Evolutionary conservation across 1,284 basidiomycete species (phyloP).

Genomic region (Thecaphora frezii): DNA sequence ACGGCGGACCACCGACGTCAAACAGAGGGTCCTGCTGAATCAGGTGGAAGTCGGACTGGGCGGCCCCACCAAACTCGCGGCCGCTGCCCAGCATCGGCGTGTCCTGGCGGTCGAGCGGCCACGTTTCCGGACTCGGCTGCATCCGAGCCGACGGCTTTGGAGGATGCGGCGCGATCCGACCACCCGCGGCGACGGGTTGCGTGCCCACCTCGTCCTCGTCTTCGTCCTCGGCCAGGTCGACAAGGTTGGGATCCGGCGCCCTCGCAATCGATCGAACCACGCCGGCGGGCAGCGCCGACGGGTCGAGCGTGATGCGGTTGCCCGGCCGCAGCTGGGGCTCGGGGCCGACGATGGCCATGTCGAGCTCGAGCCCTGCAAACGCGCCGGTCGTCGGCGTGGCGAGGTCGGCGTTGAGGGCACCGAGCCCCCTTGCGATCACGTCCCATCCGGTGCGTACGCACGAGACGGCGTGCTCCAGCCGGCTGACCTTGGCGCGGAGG

Average conservation of each 20-base stretch:
- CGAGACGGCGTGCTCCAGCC: conserved; percentile 37
- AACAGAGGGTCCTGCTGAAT: not conserved
- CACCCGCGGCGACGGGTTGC: not conserved
- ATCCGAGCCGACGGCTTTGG: not conserved
- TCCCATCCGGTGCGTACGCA: conserved; percentile 46
- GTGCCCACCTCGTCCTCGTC: conserved; percentile 1
- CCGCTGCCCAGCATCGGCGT: not conserved
- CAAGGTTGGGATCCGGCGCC: conserved; percentile 32
- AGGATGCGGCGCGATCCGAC: not conserved
- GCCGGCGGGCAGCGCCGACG: conserved; percentile 15
- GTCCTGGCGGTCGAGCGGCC: conserved; percentile 1
- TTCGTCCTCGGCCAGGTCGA: conserved; percentile 12
- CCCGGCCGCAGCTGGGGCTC: conserved; percentile 1
- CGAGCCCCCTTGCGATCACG: conserved; percentile 39
- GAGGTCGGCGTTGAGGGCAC: conserved; percentile 3
- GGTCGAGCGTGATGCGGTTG: conserved; percentile 11
- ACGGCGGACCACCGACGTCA: conserved; percentile 21
- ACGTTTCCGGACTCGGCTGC: too few relatives aligned
- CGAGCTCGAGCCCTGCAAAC: not conserved
- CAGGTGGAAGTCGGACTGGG: not conserved
- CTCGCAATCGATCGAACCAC: conserved; percentile 22
- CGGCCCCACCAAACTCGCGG: not conserved
- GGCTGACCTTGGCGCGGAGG: conserved; percentile 31
- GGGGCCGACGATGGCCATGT: not conserved
- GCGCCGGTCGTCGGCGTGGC: not conserved